Evolutionary conservation across 805 yeast genomes (phyloP).

Genomic region (Yamadazyma takamatsuzukensis): DNA sequence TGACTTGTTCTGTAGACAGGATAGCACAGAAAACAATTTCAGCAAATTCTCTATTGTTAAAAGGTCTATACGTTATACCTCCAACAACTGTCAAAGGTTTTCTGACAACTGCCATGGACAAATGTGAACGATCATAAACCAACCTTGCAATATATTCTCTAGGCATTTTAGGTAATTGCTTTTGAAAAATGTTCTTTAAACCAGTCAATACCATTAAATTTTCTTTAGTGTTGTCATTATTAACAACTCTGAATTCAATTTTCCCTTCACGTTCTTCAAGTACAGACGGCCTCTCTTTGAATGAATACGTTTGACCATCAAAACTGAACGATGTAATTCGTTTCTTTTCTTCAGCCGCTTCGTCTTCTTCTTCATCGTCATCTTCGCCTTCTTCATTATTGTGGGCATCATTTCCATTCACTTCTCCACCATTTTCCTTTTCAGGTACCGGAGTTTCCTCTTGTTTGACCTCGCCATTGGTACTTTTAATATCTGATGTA

Average conservation of each 20-base stretch:
- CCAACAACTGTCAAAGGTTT: conserved; percentile 96
- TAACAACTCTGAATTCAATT: conserved; percentile 93
- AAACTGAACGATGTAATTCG: conserved; percentile 51
- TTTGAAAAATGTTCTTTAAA: conserved; percentile 90
- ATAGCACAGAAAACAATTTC: conserved; percentile 99
- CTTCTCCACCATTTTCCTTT: conserved; percentile 7
- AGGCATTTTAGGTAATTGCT: conserved; percentile 98
- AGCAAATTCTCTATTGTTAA: conserved; percentile 85
- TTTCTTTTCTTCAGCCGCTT: conserved; percentile 40
- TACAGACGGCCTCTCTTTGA: conserved; percentile 90
- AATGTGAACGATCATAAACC: conserved; percentile 90
- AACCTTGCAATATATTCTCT: conserved; percentile 91
- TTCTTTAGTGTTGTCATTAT: conserved; percentile 86
- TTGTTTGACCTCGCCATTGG: conserved; percentile 5
- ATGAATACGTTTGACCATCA: conserved; percentile 78
- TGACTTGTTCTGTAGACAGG: conserved; percentile 93
- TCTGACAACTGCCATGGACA: conserved; percentile 93
- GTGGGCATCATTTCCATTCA: conserved; percentile 12
- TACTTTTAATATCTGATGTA: conserved; percentile 32
- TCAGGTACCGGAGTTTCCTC: no score
- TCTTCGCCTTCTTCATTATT: conserved; percentile 28
- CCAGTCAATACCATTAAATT: conserved; percentile 92
- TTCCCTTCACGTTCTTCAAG: conserved; percentile 90
- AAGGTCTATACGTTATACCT: conserved; percentile 95
- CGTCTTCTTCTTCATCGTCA: conserved; percentile 43